phyloP scores from a whole-genome alignment of 495 filamentous ascomycete genomes.

The Penicillium taxi region DNA sequence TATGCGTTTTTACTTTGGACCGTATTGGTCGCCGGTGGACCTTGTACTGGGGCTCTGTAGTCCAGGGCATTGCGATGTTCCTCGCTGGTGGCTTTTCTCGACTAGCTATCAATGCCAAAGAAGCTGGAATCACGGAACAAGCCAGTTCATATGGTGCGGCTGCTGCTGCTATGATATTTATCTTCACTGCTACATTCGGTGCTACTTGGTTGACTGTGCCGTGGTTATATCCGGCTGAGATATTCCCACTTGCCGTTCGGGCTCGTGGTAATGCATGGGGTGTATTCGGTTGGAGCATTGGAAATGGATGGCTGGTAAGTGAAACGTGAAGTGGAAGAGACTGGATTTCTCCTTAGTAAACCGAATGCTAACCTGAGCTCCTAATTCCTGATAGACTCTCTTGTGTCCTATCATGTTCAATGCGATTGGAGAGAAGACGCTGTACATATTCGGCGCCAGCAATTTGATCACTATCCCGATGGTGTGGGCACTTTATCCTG shows the following conservation, averaged over 20 bases:
- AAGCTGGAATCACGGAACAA: conserved; percentile 32
- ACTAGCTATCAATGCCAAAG: conserved; percentile 44
- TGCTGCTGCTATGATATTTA: conserved; percentile 59
- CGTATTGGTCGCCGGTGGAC: conserved; percentile 63
- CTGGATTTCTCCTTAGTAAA: too few species aligned
- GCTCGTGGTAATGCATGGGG: conserved; percentile 69
- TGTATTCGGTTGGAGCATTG: conserved; percentile 65
- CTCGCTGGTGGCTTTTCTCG: conserved; percentile 49
- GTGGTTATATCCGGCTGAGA: conserved; percentile 65
- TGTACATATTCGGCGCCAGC: conserved; percentile 57
- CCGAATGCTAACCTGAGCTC: neutral
- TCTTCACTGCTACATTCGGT: conserved; percentile 62
- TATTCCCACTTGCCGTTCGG: conserved; percentile 60
- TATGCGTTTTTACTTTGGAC: conserved; percentile 63
- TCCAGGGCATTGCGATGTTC: conserved; percentile 55
- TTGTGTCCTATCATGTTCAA: conserved; percentile 58
- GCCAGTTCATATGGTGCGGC: conserved; percentile 52
- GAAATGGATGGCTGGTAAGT: conserved; percentile 55
- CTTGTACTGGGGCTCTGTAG: conserved; percentile 57
- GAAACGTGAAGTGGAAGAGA: neutral
- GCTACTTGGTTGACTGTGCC: conserved; percentile 67
- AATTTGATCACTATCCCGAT: conserved; percentile 57
- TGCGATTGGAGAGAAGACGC: conserved; percentile 54
- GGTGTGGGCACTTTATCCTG: conserved; percentile 62
- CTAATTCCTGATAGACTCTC: conserved; percentile 37